Evolutionary conservation across 2,329 filamentous ascomycete species (phyloP), one percentile per base, ranked within the genome.

Genomic region (Colletotrichum gloeosporioides): DNA sequence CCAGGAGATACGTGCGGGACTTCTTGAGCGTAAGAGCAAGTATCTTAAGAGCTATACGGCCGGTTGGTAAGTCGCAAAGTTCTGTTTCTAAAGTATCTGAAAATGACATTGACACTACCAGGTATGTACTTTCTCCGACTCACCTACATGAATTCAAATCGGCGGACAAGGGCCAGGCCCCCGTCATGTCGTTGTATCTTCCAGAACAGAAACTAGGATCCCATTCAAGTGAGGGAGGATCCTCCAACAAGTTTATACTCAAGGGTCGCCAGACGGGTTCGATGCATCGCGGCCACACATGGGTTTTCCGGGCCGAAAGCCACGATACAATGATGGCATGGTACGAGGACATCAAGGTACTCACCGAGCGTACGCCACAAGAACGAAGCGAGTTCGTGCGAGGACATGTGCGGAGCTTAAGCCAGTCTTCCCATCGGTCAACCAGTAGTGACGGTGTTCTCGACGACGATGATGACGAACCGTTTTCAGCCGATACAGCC

Each of bases 61-160:
- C 31, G 96, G 96, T 82, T 99, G 96, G 96, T 96, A 88, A 86
- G 93, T 69, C 82, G 59, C 57, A 61, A 61, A 61, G 8, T n/a
- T 57, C 18, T 61, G 32, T 32, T 53, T 10, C 1, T 44, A 10
- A 25, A 18, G 16, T 3, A 22, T 36, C 27, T 9, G 5, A 22
- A 32, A 18, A 39, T 63, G 32, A 36, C 29, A 13, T 32, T 64
- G 25, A 64, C 53, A 71, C 34, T 18, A 10, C 64, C 80, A 97
- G 95, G 95, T 98, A 98, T 85, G 96, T 99, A 64, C 89, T 99
- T 79, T 98, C 97, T 80, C 95, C 97, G 18, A 99, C 97, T 72
- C 97, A 99, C 86, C 90, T 99, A 27, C 97, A 99, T 87, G 97
- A 99, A 86, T 99, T 99, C 91, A 98, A 98, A 84, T 98, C 96